phyloP scores from a whole-genome alignment of 1,284 basidiomycete genomes.

The Retiboletus flavoniger region DNA sequence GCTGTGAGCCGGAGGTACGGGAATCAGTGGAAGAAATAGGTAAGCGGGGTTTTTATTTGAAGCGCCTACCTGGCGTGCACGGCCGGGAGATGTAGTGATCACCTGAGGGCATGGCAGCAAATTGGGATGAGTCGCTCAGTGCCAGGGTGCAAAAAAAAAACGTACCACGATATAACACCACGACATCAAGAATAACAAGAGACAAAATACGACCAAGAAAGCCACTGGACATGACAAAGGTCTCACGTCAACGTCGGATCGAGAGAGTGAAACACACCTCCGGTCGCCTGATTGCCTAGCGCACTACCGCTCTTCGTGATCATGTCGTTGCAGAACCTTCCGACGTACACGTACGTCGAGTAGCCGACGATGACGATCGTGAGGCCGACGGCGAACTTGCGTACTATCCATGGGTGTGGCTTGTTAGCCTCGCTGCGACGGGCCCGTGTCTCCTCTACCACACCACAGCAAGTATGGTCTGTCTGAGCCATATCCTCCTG shows the following conservation, averaged over 20 bases:
- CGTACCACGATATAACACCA: conserved; percentile 59
- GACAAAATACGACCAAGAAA: conserved; percentile 47
- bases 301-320: conserved; percentile 41
- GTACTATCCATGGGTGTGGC: conserved; percentile 49
- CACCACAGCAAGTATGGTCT: conserved; percentile 27
- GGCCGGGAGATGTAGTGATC: conserved; percentile 52
- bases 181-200: conserved; percentile 51
- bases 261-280: conserved; percentile 42
- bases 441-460: conserved; percentile 22
- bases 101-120: conserved; percentile 35
- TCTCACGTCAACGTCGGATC: conserved; percentile 4
- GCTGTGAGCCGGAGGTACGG: conserved; percentile 15
- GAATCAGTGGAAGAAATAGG: conserved; percentile 9
- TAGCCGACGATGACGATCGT: conserved; percentile 44
- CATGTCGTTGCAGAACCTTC: conserved; percentile 57
- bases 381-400: conserved; percentile 48
- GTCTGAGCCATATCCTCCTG: conserved; percentile 18
- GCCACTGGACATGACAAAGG: conserved; percentile 39
- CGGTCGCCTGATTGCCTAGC: conserved; percentile 43
- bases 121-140: background rate
- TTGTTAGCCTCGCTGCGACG: conserved; percentile 16
- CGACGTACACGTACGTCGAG: conserved; percentile 60
- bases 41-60: background rate
- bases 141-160: background rate
- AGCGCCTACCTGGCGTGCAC: conserved; percentile 50